A percentile compares a stretch with the other conserved stretches of the same genome.
These are phyloP conservation scores for Corylus avellana DNA, from an alignment of 306 rosid species.

Conservation along the genomic window DNA sequence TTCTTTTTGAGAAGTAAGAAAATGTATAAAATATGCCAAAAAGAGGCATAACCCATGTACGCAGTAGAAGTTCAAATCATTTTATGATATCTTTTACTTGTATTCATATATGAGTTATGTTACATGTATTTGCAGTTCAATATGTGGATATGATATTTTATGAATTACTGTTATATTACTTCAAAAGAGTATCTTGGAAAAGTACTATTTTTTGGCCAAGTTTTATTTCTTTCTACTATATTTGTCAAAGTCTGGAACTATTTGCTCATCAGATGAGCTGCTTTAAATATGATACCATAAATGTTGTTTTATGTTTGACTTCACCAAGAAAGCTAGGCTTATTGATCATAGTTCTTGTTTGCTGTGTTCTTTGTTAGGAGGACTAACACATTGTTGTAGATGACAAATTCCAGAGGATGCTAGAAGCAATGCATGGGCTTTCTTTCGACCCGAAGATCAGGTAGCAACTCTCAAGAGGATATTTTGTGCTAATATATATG, in stretches of 20 bases:
- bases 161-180: not conserved
- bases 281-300: not conserved
- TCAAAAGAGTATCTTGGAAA: not conserved
- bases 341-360: not conserved
- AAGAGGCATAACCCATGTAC: not conserved
- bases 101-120: not conserved
- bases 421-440: conserved; percentile 93
- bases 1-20: too few species aligned
- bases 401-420: conserved; percentile 92
- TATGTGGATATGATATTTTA: not conserved
- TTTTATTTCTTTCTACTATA: not conserved
- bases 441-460: conserved; percentile 97
- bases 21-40: too few species aligned
- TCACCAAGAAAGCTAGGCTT: not conserved
- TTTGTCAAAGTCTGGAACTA: not conserved
- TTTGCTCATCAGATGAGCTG: not conserved
- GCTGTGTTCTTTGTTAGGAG: not conserved
- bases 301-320: not conserved
- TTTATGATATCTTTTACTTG: not conserved
- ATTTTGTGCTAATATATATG: conserved; percentile 81
- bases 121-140: not conserved
- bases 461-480: conserved; percentile 97
- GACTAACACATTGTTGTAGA: conserved; percentile 9
- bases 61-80: not conserved
- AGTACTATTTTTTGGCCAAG: not conserved